Base-by-base conservation (phyloP, 2,329 filamentous ascomycete species). In the Penicillium sp. region DNA sequence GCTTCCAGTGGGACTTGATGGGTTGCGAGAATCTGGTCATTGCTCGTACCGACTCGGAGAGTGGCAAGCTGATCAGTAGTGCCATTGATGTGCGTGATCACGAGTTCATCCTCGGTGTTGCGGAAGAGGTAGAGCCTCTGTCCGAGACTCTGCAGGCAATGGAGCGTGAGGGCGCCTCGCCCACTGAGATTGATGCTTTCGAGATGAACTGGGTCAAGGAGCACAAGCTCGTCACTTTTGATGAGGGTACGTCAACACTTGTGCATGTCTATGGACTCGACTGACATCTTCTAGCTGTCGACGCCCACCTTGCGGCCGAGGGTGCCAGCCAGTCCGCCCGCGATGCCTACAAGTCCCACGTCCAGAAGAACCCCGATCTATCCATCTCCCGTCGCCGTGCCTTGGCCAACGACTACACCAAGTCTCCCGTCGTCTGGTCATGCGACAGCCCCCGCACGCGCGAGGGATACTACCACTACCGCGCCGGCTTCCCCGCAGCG, bases 1-100 rank as follows among this genome's bases (percentile, higher is more conserved):
- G 95, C 60, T 97, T 96, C 80, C 95, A 99, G 73, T 99, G 94
- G 94, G 95, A 99, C 71, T 84, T 97, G 68, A 98, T 99, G 94
- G 95, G 94, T 49, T 88, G 87, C 54, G 95, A 99, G 80, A 98
- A 96, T 75, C 84, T 98, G 4, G 87, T 98, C 43, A 95, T 99
- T 73, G 95, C 95, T 2, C 88, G 95, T 59, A 98, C 95, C 1
- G 95, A 99, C 76, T 96, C 92, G 0, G 95, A 98, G 78, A 96
- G 91, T 63, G 95, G 94, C 48, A 93, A 89, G 74, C 84, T 99
- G 22, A 83, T 99, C 57, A 96, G 90, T 59, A 96, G 90, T 61
- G 91, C 92, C 14, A 90, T 99, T 63, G 95, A 99, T 72, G 89
- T 92, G 5, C 90, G 95, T 59, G 95, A 99, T 73, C 95, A 99